A percentile compares a stretch with the other conserved stretches of the same genome.
phyloP scores from a whole-genome alignment of 176 grass and related monocot genomes.

The Carex littledalei region DNA sequence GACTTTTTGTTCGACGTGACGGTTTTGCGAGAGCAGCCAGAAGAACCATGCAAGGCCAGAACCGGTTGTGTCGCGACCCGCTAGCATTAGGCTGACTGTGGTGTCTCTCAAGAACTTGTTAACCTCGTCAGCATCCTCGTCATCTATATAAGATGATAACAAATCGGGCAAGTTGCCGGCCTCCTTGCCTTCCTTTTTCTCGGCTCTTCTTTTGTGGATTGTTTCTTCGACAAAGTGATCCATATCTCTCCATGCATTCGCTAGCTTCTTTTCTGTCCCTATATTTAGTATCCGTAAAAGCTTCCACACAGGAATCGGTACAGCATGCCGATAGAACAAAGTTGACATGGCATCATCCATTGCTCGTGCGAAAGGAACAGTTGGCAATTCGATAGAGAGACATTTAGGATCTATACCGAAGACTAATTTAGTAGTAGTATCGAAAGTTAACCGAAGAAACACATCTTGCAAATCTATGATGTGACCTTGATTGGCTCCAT shows the following conservation, averaged over 20 bases:
- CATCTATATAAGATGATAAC: conserved; percentile 55
- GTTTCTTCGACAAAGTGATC: conserved; percentile 54
- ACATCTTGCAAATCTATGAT: conserved; percentile 61
- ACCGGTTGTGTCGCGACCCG: conserved; percentile 77
- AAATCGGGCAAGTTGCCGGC: conserved; percentile 27
- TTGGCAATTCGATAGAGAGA: conserved; percentile 39
- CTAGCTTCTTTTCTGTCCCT: conserved; percentile 54
- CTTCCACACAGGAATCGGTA: conserved; percentile 50
- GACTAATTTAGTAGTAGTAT: conserved; percentile 46
- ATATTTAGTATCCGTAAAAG: conserved; percentile 33
- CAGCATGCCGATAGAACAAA: conserved; percentile 51
- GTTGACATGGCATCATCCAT: conserved; percentile 64
- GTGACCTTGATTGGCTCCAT: neutral
- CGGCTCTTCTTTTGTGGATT: conserved; percentile 27
- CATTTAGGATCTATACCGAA: conserved; percentile 75
- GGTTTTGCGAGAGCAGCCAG: conserved; percentile 58
- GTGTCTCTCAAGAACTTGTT: conserved; percentile 60
- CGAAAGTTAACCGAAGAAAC: conserved; percentile 75
- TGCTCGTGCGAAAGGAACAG: conserved; percentile 60
- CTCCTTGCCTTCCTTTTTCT: conserved; percentile 13
- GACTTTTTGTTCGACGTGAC: conserved; percentile 43
- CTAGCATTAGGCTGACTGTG: conserved; percentile 68
- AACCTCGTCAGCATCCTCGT: conserved; percentile 1
- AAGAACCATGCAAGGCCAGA: conserved; percentile 79
- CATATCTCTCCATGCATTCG: conserved; percentile 34